phyloP scores from a whole-genome alignment of 371 early-diverging fungal species.

The Circinella umbellata region DNA sequence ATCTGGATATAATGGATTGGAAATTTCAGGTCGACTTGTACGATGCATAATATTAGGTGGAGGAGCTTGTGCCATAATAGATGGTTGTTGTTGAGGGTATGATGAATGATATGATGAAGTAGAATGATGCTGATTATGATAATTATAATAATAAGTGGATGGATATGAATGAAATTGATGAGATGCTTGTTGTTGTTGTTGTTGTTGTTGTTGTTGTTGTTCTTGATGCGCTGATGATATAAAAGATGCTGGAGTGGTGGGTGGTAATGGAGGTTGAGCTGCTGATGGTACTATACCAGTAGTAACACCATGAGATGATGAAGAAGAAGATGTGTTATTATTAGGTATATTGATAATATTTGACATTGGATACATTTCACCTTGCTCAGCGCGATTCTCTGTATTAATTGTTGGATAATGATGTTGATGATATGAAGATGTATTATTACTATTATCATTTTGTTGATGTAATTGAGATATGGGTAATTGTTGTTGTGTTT shows the following conservation, averaged over 20 bases:
- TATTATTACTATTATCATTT: neutral
- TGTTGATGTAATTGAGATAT: neutral
- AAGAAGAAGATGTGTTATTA: slow-evolving; percentile 10
- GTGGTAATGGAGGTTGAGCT: neutral
- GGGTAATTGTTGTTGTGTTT: neutral
- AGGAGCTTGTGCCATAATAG: slow-evolving; percentile 1
- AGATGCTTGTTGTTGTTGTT: neutral
- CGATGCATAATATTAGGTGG: slow-evolving; percentile 12
- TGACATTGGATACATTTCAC: slow-evolving; percentile 29
- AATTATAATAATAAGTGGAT: neutral
- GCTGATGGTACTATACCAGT: slow-evolving; percentile 1
- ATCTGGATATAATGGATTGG: slow-evolving; percentile 1
- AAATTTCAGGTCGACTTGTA: slow-evolving; percentile 3
- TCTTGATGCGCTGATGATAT: neutral
- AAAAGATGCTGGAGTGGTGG: slow-evolving; percentile 2
- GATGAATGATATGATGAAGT: neutral
- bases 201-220: neutral
- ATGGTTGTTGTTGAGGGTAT: neutral
- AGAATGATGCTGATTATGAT: slow-evolving; percentile 10
- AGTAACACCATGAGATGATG: slow-evolving; percentile 10
- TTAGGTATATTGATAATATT: slow-evolving; percentile 1
- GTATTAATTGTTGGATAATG: neutral
- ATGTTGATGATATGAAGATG: neutral
- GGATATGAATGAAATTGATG: slow-evolving; percentile 10
- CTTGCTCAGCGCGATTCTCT: slow-evolving; percentile 28